phyloP scores from a whole-genome alignment of 2,329 filamentous ascomycete species.

The Cytospora chrysosperma region DNA sequence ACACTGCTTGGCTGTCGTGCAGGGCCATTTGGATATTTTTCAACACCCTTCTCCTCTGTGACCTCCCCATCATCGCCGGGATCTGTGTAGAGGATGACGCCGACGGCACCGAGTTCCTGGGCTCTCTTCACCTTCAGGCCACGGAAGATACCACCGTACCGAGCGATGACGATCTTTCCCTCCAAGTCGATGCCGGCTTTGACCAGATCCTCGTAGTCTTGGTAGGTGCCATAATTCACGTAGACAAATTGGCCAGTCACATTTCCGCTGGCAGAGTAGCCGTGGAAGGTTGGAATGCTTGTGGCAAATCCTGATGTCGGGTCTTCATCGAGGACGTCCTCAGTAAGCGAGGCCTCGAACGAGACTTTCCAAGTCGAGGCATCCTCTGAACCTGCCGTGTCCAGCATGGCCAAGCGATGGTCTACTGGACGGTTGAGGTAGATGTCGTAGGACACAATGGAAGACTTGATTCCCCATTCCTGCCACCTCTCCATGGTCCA shows the following conservation, averaged over 20 bases:
- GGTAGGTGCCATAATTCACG: constrained; percentile 72
- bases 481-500: constrained; percentile 77
- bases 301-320: constrained; percentile 70
- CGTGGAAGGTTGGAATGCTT: constrained; percentile 79
- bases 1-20: constrained; percentile 75
- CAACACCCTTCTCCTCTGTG: constrained; percentile 71
- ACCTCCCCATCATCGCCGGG: constrained; percentile 73
- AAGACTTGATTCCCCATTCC: constrained; percentile 64
- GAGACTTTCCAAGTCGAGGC: constrained; percentile 55
- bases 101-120: constrained; percentile 73
- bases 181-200: constrained; percentile 66
- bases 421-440: constrained; percentile 77
- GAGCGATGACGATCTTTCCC: constrained; percentile 76
- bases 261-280: constrained; percentile 77
- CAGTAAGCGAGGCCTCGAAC: constrained; percentile 79
- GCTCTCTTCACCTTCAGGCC: constrained; percentile 83
- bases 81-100: constrained; percentile 70
- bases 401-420: constrained; percentile 66
- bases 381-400: constrained; percentile 40
- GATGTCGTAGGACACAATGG: constrained; percentile 69
- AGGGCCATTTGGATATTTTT: constrained; percentile 70
- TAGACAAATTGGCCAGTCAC: constrained; percentile 75
- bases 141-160: constrained; percentile 75
- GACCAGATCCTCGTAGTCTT: constrained; percentile 70
- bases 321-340: constrained; percentile 83